These are phyloP conservation scores for Stachybotrys chlorohalonatus DNA, from an alignment of 2,329 filamentous ascomycete species.

Conservation along the genomic window DNA sequence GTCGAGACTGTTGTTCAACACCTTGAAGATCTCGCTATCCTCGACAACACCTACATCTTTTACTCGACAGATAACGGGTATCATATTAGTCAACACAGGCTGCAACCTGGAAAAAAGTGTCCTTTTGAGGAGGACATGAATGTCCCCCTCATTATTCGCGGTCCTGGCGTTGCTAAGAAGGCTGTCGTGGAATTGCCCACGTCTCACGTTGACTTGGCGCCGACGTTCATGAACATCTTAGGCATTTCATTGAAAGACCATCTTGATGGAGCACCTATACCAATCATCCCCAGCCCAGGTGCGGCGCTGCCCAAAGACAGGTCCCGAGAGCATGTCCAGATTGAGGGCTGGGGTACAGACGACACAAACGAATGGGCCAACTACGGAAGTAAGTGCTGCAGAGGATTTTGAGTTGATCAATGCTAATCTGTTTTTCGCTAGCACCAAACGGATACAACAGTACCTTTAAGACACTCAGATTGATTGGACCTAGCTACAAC, in stretches of 20 bases:
- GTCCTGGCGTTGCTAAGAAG: constrained; percentile 33
- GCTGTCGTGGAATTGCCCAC: constrained; percentile 28
- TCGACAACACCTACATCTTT: constrained; percentile 5
- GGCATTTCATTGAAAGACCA: constrained; percentile 27
- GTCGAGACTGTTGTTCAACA: not conserved
- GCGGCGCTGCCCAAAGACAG: not conserved
- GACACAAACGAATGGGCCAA: not conserved
- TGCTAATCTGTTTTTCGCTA: not conserved
- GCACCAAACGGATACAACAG: not conserved
- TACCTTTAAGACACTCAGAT: not conserved
- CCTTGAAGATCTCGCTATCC: not conserved
- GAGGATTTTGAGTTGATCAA: not conserved
- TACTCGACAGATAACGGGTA: constrained; percentile 6
- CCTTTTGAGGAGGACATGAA: constrained; percentile 33
- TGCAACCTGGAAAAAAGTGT: constrained; percentile 5
- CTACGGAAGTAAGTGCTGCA: not conserved
- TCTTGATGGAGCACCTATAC: constrained; percentile 42
- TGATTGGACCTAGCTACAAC: not conserved
- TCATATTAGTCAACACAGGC: constrained; percentile 7
- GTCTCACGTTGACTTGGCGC: constrained; percentile 45
- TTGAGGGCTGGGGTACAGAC: not conserved
- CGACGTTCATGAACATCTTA: constrained; percentile 37
- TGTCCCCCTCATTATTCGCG: constrained; percentile 40
- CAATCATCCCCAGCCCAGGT: constrained; percentile 11
- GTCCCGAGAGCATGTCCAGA: not conserved